Percentiles rank a stretch among this genome's conserved stretches.
Conservation (phyloP, 2,329 filamentous ascomycete genomes). For the Hypoxylon sp. region DNA sequence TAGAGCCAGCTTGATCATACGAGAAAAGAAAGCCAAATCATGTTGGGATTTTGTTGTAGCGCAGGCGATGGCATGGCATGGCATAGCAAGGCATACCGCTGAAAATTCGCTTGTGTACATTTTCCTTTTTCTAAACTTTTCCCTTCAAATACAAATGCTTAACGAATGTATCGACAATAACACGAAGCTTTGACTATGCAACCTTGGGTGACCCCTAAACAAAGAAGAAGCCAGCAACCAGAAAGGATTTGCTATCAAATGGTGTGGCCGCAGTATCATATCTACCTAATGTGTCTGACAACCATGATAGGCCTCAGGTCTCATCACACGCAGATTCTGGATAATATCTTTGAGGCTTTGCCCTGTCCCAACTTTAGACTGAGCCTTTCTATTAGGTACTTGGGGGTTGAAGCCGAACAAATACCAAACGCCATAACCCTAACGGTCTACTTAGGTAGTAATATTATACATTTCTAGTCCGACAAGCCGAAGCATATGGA, state of each 20-base stretch:
- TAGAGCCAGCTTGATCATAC: not conserved
- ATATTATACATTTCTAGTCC: constrained; percentile 5
- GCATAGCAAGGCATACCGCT: not conserved
- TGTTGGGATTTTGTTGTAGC: constrained; percentile 8
- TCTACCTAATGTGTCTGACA: too few relatives aligned
- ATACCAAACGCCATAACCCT: constrained; percentile 5
- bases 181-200: not conserved
- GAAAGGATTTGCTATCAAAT: too few relatives aligned
- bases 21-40: not conserved
- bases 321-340: too few relatives aligned
- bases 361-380: not conserved
- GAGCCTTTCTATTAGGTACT: not conserved
- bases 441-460: constrained; percentile 15
- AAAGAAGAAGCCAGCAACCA: too few relatives aligned
- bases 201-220: not conserved
- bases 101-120: constrained; percentile 11
- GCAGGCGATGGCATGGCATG: not conserved
- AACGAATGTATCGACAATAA: not conserved
- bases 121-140: constrained; percentile 3
- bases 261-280: too few relatives aligned
- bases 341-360: not conserved
- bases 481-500: constrained; percentile 3
- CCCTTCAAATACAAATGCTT: constrained; percentile 5
- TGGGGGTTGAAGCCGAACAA: not conserved
- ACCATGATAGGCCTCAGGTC: too few relatives aligned